These are phyloP conservation scores for Debaryomycetaceae sp. DNA, from an alignment of 1,139 yeast species.

Conservation along the genomic window DNA sequence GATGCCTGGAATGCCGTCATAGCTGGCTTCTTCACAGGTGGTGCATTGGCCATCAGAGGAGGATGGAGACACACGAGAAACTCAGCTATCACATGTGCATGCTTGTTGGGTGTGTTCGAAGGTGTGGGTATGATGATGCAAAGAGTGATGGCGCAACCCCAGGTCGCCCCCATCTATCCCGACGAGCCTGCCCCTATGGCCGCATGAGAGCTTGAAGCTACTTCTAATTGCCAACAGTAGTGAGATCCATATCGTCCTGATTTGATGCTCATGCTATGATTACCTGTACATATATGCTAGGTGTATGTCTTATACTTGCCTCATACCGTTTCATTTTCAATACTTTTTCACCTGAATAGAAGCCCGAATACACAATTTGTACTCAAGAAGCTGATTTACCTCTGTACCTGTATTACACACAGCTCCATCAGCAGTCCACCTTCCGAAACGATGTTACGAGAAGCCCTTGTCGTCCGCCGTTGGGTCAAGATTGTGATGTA, in stretches of 20 bases:
- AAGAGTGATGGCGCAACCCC: slow-evolving; percentile 86
- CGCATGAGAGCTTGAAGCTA: slow-evolving; percentile 24
- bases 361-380: too few relatives aligned
- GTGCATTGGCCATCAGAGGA: slow-evolving; percentile 95
- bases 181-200: slow-evolving; percentile 53
- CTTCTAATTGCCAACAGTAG: not conserved
- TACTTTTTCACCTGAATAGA: too few relatives aligned
- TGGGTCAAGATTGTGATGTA: not conserved
- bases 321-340: too few relatives aligned
- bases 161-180: slow-evolving; percentile 74
- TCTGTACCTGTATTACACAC: too few relatives aligned
- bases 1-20: slow-evolving; percentile 98
- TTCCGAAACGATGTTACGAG: too few relatives aligned
- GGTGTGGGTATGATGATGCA: slow-evolving; percentile 98
- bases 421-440: too few relatives aligned
- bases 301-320: not conserved
- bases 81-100: slow-evolving; percentile 96
- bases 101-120: slow-evolving; percentile 92
- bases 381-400: too few relatives aligned
- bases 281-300: not conserved
- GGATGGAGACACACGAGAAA: slow-evolving; percentile 97
- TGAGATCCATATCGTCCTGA: not conserved
- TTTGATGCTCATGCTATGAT: not conserved
- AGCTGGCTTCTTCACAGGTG: slow-evolving; percentile 99
- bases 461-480: not conserved